These are phyloP conservation scores for Phytophthora pseudosyringae DNA, from an alignment of 352 stramenopile species.

Conservation along the genomic window DNA sequence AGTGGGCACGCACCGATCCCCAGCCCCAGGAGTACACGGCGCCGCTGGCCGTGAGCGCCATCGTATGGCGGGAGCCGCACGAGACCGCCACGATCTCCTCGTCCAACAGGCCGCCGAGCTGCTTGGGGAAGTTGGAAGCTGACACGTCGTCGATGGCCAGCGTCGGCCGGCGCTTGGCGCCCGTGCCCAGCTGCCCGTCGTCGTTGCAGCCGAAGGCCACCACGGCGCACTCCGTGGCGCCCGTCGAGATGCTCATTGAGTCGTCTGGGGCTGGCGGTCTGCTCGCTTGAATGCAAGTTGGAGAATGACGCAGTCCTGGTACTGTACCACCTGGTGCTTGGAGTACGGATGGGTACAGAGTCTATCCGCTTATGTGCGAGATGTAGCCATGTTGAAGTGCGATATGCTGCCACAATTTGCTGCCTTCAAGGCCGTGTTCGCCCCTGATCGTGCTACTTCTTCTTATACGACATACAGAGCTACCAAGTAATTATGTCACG, in stretches of 20 bases:
- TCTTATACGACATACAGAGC: too few species aligned
- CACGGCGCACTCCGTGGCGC: slow-evolving; percentile 45
- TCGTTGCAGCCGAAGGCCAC: slow-evolving; percentile 87
- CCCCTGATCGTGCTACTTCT: too few species aligned
- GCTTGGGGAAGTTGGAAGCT: slow-evolving; percentile 76
- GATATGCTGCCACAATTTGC: too few species aligned
- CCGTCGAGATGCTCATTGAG: slow-evolving; percentile 25
- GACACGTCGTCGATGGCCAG: slow-evolving; percentile 76
- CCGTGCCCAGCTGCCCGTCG: slow-evolving; percentile 80
- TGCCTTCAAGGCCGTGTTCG: too few species aligned
- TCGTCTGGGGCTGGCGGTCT: neutral
- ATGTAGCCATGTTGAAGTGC: slow-evolving; percentile 2
- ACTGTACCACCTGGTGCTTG: slow-evolving; percentile 16
- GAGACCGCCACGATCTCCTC: slow-evolving; percentile 74
- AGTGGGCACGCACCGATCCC: slow-evolving; percentile 59
- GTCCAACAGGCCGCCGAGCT: slow-evolving; percentile 52
- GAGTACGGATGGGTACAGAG: neutral
- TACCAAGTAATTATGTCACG: too few species aligned
- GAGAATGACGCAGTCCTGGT: slow-evolving; percentile 8
- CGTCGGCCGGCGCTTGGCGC: slow-evolving; percentile 58
- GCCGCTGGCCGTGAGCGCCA: slow-evolving; percentile 72
- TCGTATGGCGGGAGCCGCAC: slow-evolving; percentile 83
- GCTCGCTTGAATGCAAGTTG: slow-evolving; percentile 11
- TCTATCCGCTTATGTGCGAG: neutral
- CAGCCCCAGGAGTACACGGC: slow-evolving; percentile 82